Percentiles rank a stretch among this genome's conserved stretches.
Evolutionary conservation across 208 protist species (phyloP).

Genomic region (Crithidia fasciculata): DNA sequence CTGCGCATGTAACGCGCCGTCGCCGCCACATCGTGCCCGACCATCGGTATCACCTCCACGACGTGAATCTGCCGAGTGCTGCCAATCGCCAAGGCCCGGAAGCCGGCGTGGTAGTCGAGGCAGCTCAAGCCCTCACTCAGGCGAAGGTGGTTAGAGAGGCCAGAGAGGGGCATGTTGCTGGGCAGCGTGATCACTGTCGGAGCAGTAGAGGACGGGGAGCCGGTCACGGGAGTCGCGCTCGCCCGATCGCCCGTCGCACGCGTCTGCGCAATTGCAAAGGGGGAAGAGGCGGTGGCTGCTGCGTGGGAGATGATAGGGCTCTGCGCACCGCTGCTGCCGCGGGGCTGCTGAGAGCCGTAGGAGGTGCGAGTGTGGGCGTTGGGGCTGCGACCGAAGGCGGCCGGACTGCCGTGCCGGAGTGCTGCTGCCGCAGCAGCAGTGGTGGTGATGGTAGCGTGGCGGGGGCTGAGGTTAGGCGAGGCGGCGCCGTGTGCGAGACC

Average conservation of each 20-base stretch:
- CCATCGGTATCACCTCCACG: conserved; percentile 62
- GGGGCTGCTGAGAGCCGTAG: not conserved
- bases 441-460: not conserved
- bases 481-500: not conserved
- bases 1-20: conserved; percentile 17
- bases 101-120: conserved; percentile 72
- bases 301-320: conserved; percentile 2
- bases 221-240: not conserved
- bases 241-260: conserved; percentile 7
- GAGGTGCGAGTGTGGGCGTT: conserved; percentile 18
- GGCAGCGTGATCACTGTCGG: conserved; percentile 17
- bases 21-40: conserved; percentile 38
- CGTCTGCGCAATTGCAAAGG: not conserved
- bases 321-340: not conserved
- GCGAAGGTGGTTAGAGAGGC: conserved; percentile 41
- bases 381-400: conserved; percentile 15
- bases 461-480: not conserved
- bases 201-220: not conserved
- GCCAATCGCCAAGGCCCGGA: conserved; percentile 70
- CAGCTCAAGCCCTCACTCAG: conserved; percentile 65
- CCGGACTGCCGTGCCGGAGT: not conserved
- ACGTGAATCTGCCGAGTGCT: conserved; percentile 76
- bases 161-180: conserved; percentile 12
- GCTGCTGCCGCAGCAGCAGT: not conserved
- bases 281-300: not conserved